These are phyloP conservation scores for Tricladium varicosporioides DNA, from an alignment of 2,329 filamentous ascomycete genomes.

Conservation along the genomic window DNA sequence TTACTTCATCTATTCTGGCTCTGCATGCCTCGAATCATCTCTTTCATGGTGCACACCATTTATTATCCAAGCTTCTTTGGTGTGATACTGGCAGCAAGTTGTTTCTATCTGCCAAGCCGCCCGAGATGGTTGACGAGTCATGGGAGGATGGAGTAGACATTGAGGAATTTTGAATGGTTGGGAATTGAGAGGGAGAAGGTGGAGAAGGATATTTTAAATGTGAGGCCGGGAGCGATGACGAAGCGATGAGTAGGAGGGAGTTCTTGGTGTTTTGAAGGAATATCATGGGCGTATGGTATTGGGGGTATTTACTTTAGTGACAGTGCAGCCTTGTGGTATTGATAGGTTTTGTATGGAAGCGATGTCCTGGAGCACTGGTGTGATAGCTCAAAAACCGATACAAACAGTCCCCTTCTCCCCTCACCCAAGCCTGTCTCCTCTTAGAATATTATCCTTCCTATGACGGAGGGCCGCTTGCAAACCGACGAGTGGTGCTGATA, in stretches of 20 bases:
- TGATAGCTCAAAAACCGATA: too few species aligned
- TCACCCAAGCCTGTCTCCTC: constrained; percentile 54
- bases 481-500: too few species aligned
- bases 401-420: constrained; percentile 53
- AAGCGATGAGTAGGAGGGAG: background rate
- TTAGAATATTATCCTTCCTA: constrained; percentile 54
- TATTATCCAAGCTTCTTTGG: constrained; percentile 45
- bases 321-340: constrained; percentile 50
- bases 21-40: constrained; percentile 43
- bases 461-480: too few species aligned
- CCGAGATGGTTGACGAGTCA: constrained; percentile 55
- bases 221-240: background rate
- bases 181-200: constrained; percentile 25
- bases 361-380: too few species aligned
- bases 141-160: constrained; percentile 47
- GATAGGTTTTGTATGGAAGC: constrained; percentile 56
- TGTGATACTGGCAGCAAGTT: constrained; percentile 38
- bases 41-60: constrained; percentile 58
- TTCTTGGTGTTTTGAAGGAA: constrained; percentile 29
- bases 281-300: constrained; percentile 46
- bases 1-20: constrained; percentile 61
- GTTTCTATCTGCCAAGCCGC: constrained; percentile 50
- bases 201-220: constrained; percentile 20
- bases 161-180: constrained; percentile 35
- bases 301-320: constrained; percentile 52